A percentile compares a stretch with the other conserved stretches of the same genome.
Conservation (phyloP, 805 yeast species). For the Clavispora carvajalis region DNA sequence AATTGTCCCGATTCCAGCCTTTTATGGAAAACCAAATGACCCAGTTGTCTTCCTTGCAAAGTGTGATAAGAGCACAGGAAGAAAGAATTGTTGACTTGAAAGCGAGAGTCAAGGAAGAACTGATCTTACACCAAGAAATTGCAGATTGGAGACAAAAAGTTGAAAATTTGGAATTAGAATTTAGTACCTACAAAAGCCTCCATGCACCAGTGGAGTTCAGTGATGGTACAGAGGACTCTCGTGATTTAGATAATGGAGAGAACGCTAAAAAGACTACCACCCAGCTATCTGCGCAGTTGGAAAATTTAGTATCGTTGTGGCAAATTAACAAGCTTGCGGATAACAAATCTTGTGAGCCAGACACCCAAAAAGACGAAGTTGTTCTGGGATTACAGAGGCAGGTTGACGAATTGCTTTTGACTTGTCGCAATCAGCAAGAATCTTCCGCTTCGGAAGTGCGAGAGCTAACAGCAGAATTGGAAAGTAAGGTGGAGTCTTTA, state of each 20-base stretch:
- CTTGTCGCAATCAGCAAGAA: conserved; percentile 40
- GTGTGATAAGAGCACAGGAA: conserved; percentile 50
- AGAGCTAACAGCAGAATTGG: conserved; percentile 26
- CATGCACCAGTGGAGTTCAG: conserved; percentile 26
- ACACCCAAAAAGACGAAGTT: conserved; percentile 16
- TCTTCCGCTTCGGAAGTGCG: conserved; percentile 31
- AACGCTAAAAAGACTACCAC: conserved; percentile 21
- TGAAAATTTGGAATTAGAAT: conserved; percentile 41
- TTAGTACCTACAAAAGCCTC: conserved; percentile 34
- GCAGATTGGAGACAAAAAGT: conserved; percentile 44
- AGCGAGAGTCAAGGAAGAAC: conserved; percentile 38
- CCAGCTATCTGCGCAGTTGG: conserved; percentile 32
- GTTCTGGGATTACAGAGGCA: conserved; percentile 47
- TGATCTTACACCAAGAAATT: conserved; percentile 40
- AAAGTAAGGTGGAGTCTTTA: conserved; percentile 24
- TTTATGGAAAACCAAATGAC: conserved; percentile 49
- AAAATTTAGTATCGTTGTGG: conserved; percentile 32
- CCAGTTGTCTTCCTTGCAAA: conserved; percentile 49
- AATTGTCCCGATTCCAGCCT: conserved; percentile 44
- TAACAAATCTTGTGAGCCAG: conserved; percentile 5
- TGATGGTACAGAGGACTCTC: conserved; percentile 22
- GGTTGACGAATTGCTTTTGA: conserved; percentile 48
- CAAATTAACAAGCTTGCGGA: conserved; percentile 12
- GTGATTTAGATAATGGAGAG: conserved; percentile 7
- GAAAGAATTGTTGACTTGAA: conserved; percentile 38